Percentiles rank a stretch among this genome's conserved stretches.
These are phyloP conservation scores for Podaxis sp. DNA, from an alignment of 768 basidiomycete genomes.

Conservation along the genomic window DNA sequence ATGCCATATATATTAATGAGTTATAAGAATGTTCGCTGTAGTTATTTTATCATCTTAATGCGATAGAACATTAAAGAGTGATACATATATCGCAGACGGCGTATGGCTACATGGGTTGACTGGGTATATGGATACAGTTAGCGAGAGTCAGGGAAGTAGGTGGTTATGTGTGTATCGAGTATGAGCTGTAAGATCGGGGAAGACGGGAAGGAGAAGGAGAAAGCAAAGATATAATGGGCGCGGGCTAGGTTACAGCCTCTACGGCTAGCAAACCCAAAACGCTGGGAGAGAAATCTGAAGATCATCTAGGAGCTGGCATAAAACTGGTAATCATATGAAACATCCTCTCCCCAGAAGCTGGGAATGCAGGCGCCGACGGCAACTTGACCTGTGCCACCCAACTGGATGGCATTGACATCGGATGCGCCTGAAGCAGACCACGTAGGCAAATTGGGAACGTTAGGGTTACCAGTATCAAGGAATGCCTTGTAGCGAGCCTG, in stretches of 20 bases:
- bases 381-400: constrained; percentile 58
- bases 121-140: constrained; percentile 8
- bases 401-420: constrained; percentile 54
- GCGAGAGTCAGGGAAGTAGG: background rate
- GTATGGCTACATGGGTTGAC: constrained; percentile 2
- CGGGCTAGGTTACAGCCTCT: constrained; percentile 19
- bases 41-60: background rate
- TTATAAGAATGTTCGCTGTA: too few species aligned
- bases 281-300: constrained; percentile 1
- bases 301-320: constrained; percentile 35
- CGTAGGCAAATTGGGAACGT: constrained; percentile 43
- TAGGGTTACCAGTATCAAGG: constrained; percentile 62
- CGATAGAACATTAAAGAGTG: background rate
- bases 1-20: background rate
- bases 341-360: constrained; percentile 64
- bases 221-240: background rate
- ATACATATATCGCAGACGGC: background rate
- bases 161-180: background rate
- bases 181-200: background rate
- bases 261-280: constrained; percentile 17
- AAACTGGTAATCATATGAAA: constrained; percentile 74
- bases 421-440: constrained; percentile 57
- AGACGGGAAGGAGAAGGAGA: background rate
- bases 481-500: constrained; percentile 71
- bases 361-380: constrained; percentile 60